Evolutionary conservation across 2,329 filamentous ascomycete genomes (phyloP), one percentile per base, ranked within the genome.

Genomic region (Aspergillus felis): DNA sequence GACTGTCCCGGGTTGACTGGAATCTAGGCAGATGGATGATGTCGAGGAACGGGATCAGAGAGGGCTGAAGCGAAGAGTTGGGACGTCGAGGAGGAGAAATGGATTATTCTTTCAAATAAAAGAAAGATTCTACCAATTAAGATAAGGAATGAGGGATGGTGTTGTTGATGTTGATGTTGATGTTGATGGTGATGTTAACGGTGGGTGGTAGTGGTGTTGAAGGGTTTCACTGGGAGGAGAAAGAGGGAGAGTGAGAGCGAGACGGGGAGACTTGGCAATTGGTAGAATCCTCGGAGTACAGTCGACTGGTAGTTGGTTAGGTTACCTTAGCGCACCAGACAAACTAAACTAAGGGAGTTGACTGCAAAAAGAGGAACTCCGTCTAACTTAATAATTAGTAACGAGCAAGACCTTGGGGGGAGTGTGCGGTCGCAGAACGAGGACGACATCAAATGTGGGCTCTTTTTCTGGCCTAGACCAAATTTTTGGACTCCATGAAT

Each of bases 111-210:
- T n/a, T 4, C 32, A 17, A 17, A n/a, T 17, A 38, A 17, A 17
- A 7, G 14, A 17, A 35, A 38, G 14, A 7, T 38, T 38, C 20
- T 17, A n/a, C n/a, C 27, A 55, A 35, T 44, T 22, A 57, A 60
- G 55, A 49, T 58, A 62, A 49, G 58, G 54, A 54, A 55, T 53
- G 42, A 38, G 42, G 50, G 50, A 54, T 53, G 51, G 35, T 46
- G 48, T 32, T n/a, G 38, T 41, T 22, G 44, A 41, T 52, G 54
- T 51, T 56, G 48, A 38, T n/a, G 38, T 41, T 22, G 44, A 41
- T 52, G 54, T 51, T 56, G 28, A 35, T 29, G 25, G 28, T 32
- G 32, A 17, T 35, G 32, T 38, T 38, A 17, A 17, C 14, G 14
- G 14, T 17, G 32, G 32, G 32, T 38, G 32, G 32, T 17, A 17